Percentiles rank a stretch among this genome's conserved stretches.
These are phyloP conservation scores for Yarrowia hollandica DNA, from an alignment of 805 yeast species.

Conservation along the genomic window DNA sequence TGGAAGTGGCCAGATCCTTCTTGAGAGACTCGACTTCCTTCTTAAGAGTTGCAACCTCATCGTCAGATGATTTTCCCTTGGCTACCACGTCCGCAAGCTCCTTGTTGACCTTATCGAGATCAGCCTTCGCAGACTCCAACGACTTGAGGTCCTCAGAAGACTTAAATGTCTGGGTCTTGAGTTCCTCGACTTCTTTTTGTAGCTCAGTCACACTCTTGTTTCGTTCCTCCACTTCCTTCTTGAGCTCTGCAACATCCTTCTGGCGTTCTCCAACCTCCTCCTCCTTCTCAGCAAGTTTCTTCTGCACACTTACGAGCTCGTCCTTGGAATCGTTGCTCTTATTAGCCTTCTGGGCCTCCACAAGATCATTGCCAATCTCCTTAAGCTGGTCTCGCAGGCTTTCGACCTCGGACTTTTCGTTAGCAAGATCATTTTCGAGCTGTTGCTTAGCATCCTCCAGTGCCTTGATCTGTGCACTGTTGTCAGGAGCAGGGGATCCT, in stretches of 20 bases:
- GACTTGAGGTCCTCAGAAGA: conserved; percentile 1
- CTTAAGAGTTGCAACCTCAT: conserved; percentile 29
- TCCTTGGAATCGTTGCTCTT: conserved; percentile 7
- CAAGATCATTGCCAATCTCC: conserved; percentile 77
- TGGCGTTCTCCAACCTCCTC: conserved; percentile 33
- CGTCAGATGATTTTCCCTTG: background rate
- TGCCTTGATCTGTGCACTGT: conserved; percentile 24
- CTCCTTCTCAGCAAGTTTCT: conserved; percentile 31
- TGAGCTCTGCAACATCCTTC: conserved; percentile 31
- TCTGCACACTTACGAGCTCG: conserved; percentile 29
- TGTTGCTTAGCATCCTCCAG: conserved; percentile 28
- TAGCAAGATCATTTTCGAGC: conserved; percentile 24
- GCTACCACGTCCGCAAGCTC: conserved; percentile 9
- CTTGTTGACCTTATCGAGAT: conserved; percentile 34
- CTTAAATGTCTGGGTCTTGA: background rate
- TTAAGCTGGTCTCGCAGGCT: conserved; percentile 71
- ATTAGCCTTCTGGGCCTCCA: conserved; percentile 47
- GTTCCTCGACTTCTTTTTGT: background rate
- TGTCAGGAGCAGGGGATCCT: conserved; percentile 22
- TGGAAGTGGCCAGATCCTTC: conserved; percentile 30
- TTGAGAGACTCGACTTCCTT: conserved; percentile 35
- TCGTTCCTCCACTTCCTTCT: conserved; percentile 32
- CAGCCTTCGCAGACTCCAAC: conserved; percentile 31
- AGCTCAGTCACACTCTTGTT: background rate
- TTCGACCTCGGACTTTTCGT: conserved; percentile 53